phyloP scores from a whole-genome alignment of 2,329 filamentous ascomycete species.

The Ophiostoma triangulosporum region DNA sequence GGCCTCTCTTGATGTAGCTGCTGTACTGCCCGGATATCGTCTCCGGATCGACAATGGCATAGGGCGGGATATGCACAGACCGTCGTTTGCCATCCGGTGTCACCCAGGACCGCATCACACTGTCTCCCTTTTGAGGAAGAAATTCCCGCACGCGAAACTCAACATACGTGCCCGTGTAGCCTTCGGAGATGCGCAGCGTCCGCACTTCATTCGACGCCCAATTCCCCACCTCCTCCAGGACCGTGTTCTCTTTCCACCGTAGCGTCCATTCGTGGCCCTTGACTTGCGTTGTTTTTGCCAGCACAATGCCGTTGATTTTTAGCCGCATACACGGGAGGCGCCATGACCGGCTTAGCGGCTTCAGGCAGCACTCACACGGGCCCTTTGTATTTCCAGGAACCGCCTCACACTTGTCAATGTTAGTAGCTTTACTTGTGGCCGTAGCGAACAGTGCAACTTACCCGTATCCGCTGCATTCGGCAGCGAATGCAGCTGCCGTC shows the following conservation, averaged over 20 bases:
- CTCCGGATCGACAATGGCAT: slow-evolving; percentile 42
- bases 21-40: slow-evolving; percentile 34
- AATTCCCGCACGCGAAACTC: slow-evolving; percentile 40
- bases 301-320: slow-evolving; percentile 43
- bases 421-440: neutral
- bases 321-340: slow-evolving; percentile 45
- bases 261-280: slow-evolving; percentile 45
- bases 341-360: slow-evolving; percentile 35
- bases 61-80: slow-evolving; percentile 39
- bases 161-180: slow-evolving; percentile 35
- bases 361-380: slow-evolving; percentile 40
- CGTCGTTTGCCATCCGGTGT: slow-evolving; percentile 28
- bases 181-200: slow-evolving; percentile 38
- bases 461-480: slow-evolving; percentile 47
- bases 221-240: slow-evolving; percentile 37
- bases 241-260: slow-evolving; percentile 41
- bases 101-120: slow-evolving; percentile 40
- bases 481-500: slow-evolving; percentile 48
- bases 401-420: slow-evolving; percentile 33
- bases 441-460: slow-evolving; percentile 22
- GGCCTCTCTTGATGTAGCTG: slow-evolving; percentile 34
- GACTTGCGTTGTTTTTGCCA: slow-evolving; percentile 46
- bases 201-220: slow-evolving; percentile 41
- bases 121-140: slow-evolving; percentile 38
- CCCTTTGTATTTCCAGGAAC: slow-evolving; percentile 34